Conservation (phyloP, 768 basidiomycete species). For the Favolaschia claudopus region DNA sequence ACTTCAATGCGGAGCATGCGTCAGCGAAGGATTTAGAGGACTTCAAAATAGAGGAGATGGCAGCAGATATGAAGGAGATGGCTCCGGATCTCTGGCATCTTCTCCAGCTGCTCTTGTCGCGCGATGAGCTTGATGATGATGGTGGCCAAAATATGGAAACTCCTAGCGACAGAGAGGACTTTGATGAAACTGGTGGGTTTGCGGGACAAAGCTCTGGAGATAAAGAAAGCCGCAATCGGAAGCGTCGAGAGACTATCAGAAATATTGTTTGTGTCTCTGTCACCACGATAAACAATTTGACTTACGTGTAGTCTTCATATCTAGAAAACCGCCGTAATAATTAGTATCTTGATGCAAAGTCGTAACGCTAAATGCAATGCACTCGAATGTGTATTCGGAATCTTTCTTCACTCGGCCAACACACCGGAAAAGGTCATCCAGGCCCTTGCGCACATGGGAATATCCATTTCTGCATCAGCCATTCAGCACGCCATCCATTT, state of each 20-base stretch:
- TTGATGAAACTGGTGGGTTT: neutral
- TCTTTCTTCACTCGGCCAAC: constrained; percentile 33
- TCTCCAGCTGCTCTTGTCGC: constrained; percentile 1
- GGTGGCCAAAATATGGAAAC: neutral
- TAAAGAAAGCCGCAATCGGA: neutral
- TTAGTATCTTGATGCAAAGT: constrained; percentile 27
- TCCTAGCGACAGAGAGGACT: too few relatives aligned
- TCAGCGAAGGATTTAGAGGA: constrained; percentile 13
- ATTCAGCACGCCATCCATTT: constrained; percentile 33
- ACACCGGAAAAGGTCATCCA: constrained; percentile 36
- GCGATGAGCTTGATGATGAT: neutral
- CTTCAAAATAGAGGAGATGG: constrained; percentile 18
- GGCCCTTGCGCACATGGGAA: constrained; percentile 36
- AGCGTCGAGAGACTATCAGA: neutral
- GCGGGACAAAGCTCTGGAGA: neutral
- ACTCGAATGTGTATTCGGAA: constrained; percentile 24
- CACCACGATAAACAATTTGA: neutral
- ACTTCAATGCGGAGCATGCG: constrained; percentile 12
- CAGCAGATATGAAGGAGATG: neutral
- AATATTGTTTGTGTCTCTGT: neutral
- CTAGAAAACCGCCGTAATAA: constrained; percentile 14
- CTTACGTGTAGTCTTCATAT: neutral
- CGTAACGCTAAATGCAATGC: constrained; percentile 29
- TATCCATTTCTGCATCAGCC: constrained; percentile 36
- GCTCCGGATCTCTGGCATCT: constrained; percentile 16